Conservation (phyloP, 163 green algal species). For the Prototheca cutis region DNA sequence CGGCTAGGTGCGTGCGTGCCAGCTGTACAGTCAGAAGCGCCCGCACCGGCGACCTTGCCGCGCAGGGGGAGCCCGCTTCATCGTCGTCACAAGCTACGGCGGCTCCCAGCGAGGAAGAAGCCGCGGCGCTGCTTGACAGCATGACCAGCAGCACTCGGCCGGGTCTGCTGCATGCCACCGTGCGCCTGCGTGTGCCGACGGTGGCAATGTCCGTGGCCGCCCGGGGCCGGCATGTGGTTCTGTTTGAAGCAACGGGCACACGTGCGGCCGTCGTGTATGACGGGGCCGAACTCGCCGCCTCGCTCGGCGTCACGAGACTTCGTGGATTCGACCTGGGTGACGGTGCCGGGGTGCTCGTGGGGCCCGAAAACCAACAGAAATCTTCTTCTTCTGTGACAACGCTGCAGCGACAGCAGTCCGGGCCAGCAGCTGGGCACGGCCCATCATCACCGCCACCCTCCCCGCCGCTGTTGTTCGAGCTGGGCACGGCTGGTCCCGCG, state of each 20-base stretch:
- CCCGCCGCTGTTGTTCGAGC: too few species aligned
- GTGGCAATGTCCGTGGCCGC: not conserved
- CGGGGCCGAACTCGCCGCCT: not conserved
- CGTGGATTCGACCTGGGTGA: not conserved
- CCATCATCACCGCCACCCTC: too few species aligned
- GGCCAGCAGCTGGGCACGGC: too few species aligned
- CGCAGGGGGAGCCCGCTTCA: slow-evolving; percentile 1
- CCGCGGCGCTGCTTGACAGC: slow-evolving; percentile 5
- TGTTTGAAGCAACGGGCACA: not conserved
- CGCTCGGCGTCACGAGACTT: not conserved
- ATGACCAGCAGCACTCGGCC: not conserved
- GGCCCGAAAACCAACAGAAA: too few species aligned
- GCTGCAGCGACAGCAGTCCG: too few species aligned
- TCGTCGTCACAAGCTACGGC: too few species aligned
- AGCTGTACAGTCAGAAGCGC: too few species aligned
- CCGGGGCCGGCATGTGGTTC: not conserved
- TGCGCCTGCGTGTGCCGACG: not conserved
- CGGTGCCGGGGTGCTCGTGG: not conserved
- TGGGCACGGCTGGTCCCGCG: too few species aligned
- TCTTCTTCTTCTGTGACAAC: too few species aligned
- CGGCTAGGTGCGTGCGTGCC: too few species aligned
- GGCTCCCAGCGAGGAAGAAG: not conserved
- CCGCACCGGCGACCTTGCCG: slow-evolving; percentile 7
- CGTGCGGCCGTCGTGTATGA: not conserved
- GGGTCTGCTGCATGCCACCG: not conserved